Base-by-base conservation (phyloP, 495 filamentous ascomycete genomes). In the Podospora pseudopauciseta region DNA sequence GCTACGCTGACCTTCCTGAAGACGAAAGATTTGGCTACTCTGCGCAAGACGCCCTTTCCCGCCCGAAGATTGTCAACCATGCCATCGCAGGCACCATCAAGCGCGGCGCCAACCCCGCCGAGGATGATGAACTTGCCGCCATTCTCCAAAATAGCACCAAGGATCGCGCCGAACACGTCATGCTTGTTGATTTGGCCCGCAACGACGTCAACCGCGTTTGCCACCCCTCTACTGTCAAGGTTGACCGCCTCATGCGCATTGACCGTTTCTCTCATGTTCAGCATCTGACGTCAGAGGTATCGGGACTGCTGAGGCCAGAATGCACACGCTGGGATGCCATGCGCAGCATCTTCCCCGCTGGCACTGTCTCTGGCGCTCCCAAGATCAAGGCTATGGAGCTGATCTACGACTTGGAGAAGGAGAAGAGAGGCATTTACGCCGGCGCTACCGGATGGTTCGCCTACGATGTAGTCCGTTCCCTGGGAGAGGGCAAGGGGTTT, bases 121-220 rank as follows among this genome's bases (percentile, higher is more conserved):
- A 96, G 67, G 95, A 99, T 77, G 88, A 89, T 61, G 79, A 75
- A 16, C 87, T 99, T 16, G 93, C 96, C 1, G 82, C 88, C 26
- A 89, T 92, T 75, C 87, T 99, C 59, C 85, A 88, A 34, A 83
- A 83, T 66, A 93, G 90, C 65, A 83, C 96, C 20, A 99, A 99
- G 77, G 95, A 99, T 80, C 87, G 95, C 66, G 95, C 95, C 58
- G 95, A 98, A 80, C 95, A 97, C 80, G 95, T 99, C 73, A 99
- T 99, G 95, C 84, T 99, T 56, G 95, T 99, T n/a, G 95, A 99
- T 76, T 84, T 99, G 20, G 95, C 95, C 5, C 87, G 95, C 62
- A 99, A 99, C 81, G 95, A 99, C 76, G 86, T 99, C 66, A 99
- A 97, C 79, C 90, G 95, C 13, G 91, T 99, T 16, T 97, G 94